Base-by-base conservation (phyloP, 2,329 filamentous ascomycete species). In the Didymella glomerata region DNA sequence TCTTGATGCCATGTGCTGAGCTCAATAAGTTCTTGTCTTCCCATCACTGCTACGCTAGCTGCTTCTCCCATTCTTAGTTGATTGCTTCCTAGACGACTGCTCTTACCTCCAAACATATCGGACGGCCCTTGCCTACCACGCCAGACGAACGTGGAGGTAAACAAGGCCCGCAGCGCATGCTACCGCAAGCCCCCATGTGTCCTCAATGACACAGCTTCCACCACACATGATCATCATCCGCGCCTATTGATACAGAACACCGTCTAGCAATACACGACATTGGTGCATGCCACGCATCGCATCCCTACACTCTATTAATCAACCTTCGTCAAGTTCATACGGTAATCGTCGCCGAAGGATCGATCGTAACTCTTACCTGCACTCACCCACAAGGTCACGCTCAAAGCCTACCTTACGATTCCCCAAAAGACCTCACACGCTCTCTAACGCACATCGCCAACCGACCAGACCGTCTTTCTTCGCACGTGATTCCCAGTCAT, bases 241-340 rank as follows among this genome's bases (percentile, higher is more conserved):
- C 20, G 8, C 14, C 34, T 18, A 50, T 47, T 42, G 3, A 20
- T 47, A 46, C 13, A 32, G 18, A 49, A 22, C 5, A 16, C 30
- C n/a, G 47, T 46, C 50, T 59, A 47, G 25, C 20, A 41, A 4
- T 4, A 20, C 18, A 42, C 20, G n/a, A 14, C 13, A 38, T 18
- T 18, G 24, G 40, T 59, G 46, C 24, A 59, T 54, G 50, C 56
- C 56, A 40, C 46, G 41, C 16, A 50, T 54, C 27, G 50, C 46
- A 45, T 47, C 56, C 34, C 32, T 59, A 36, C 34, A 54, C 10
- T 41, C 56, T 32, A 34, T 40, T 4, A 16, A 27, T 22, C 32
- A 54, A 13, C 40, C 46, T 46, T 50, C 50, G 46, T 46, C 50
- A 28, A 28, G 22, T 25, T n/a, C 25, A n/a, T 16, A 48, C 27